Evolutionary conservation across 192 early-diverging fungal genomes (phyloP).

Genomic region (Phlyctochytrium bullatum): DNA sequence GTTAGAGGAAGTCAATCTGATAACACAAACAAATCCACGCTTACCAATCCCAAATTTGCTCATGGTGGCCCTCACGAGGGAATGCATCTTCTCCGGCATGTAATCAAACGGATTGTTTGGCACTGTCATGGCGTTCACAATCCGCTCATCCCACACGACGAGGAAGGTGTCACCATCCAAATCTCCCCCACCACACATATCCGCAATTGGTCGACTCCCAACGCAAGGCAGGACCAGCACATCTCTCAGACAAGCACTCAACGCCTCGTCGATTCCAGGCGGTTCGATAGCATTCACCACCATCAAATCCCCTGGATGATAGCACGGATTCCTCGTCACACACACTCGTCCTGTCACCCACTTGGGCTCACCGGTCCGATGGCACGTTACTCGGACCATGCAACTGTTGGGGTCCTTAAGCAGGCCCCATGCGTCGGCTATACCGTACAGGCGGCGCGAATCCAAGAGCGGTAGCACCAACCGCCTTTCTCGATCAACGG

Average conservation of each 20-base stretch:
- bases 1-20: too few relatives aligned
- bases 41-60: too few relatives aligned
- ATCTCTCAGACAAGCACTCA: slow-evolving; percentile 11
- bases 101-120: too few relatives aligned
- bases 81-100: too few relatives aligned
- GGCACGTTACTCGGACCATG: slow-evolving; percentile 4
- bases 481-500: too few relatives aligned
- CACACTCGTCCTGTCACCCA: slow-evolving; percentile 15
- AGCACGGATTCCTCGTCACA: slow-evolving; percentile 28
- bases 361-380: not conserved
- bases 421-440: slow-evolving; percentile 17
- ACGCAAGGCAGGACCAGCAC: slow-evolving; percentile 18
- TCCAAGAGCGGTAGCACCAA: slow-evolving; percentile 16
- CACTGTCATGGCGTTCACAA: too few relatives aligned
- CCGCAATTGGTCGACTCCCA: slow-evolving; percentile 20
- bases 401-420: slow-evolving; percentile 19
- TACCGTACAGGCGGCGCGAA: slow-evolving; percentile 15
- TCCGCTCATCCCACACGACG: slow-evolving; percentile 25
- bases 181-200: slow-evolving; percentile 27
- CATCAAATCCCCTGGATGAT: slow-evolving; percentile 33
- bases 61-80: too few relatives aligned
- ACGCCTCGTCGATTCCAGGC: too few relatives aligned
- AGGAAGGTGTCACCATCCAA: slow-evolving; percentile 32
- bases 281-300: slow-evolving; percentile 16
- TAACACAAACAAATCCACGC: too few relatives aligned